Base-by-base conservation (phyloP, 2,329 filamentous ascomycete species). In the Scorias spongiosa region DNA sequence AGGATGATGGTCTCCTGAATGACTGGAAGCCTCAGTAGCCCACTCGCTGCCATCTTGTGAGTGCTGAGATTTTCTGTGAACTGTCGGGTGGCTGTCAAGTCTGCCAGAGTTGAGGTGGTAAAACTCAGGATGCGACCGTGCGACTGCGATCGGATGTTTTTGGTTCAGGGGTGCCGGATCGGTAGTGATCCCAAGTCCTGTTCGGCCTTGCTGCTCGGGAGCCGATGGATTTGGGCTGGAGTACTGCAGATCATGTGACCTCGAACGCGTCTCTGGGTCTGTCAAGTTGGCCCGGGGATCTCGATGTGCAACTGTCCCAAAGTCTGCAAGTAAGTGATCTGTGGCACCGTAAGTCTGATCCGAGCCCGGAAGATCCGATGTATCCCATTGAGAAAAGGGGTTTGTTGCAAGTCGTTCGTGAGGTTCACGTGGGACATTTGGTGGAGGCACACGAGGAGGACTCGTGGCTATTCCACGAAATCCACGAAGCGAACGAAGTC, bases 291-390 rank as follows among this genome's bases (percentile, higher is more conserved):
- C 20, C 20, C 20, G 20, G 7, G 20, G 20, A 26, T 26, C 20
- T 26, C 20, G 20, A 26, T 7, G 20, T 26, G 20, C 20, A 26
- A 26, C 20, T 7, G 20, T 26, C 20, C 20, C 20, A 7, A 26
- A 9, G 9, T 15, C 15, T 12, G 32, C 32, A 36, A 59, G 52
- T 10, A 59, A 49, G 30, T 54, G 48, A 28, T 51, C 50, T 4
- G 57, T 60, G 10, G 54, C 49, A 10, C 56, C 56, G 39, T 60
- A 60, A 4, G 56, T 58, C 41, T 52, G 55, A 5, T 59, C 54
- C 40, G 46, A 57, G 12, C 52, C 54, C 4, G 53, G 55, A 7
- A 57, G 39, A n/a, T 58, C 56, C 36, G 15, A 36, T 12, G 11
- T 12, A 9, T 12, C 15, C 11, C 3, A 15, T 12, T 4, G 32